These are phyloP conservation scores for Amphichorda felina DNA, from an alignment of 2,329 filamentous ascomycete species.

Conservation along the genomic window DNA sequence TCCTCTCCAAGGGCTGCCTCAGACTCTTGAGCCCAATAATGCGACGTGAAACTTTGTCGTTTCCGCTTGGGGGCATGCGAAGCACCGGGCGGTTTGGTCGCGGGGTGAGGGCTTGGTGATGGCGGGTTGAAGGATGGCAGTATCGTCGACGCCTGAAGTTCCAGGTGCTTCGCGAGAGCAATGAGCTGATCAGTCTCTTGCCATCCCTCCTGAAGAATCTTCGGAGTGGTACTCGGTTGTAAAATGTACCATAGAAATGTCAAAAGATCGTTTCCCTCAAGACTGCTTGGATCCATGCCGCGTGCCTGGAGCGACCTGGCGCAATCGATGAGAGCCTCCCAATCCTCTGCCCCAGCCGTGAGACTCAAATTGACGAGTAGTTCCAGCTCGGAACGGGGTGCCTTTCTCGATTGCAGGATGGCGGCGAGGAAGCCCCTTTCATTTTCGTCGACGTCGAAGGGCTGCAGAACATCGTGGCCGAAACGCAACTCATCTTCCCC, in stretches of 20 bases:
- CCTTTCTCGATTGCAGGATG: conserved; percentile 13
- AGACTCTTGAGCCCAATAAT: not conserved
- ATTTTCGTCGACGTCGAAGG: conserved; percentile 20
- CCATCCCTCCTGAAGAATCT: conserved; percentile 13
- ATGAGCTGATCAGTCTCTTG: conserved; percentile 22
- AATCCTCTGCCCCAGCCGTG: conserved; percentile 19
- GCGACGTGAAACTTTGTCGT: not conserved
- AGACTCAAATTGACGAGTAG: conserved; percentile 17
- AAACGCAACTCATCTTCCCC: conserved; percentile 2
- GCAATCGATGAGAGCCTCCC: conserved; percentile 19
- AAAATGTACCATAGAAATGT: conserved; percentile 16
- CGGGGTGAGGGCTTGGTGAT: too few relatives aligned
- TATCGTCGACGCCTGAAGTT: conserved; percentile 9
- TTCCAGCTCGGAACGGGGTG: conserved; percentile 14
- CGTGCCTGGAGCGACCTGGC: conserved; percentile 15
- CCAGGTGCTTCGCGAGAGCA: too few relatives aligned
- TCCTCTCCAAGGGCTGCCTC: not conserved
- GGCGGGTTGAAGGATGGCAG: too few relatives aligned
- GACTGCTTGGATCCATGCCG: conserved; percentile 6
- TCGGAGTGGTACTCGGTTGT: conserved; percentile 2
- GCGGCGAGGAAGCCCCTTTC: conserved; percentile 17
- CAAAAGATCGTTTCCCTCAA: conserved; percentile 21
- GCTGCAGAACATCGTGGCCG: conserved; percentile 13
- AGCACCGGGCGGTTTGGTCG: too few relatives aligned
- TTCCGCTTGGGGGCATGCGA: too few relatives aligned